Base-by-base conservation (phyloP, 2,329 filamentous ascomycete species). In the Dryadomyces quercus-mongolicae region DNA sequence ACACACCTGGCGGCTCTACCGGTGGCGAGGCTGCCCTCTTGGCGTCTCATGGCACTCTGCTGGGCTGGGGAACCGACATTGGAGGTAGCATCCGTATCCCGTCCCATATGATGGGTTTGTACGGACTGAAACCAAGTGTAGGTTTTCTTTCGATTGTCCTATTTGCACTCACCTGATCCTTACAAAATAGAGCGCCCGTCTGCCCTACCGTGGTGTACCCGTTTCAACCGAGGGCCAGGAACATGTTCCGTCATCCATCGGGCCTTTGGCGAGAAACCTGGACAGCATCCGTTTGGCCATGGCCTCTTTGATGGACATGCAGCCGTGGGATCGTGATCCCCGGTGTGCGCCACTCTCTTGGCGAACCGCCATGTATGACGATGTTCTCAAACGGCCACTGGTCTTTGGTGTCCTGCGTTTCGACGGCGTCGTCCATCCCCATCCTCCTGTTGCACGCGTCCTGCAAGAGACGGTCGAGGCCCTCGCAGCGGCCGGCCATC, bases 291-390 rank as follows among this genome's bases (percentile, higher is more conserved):
- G 73, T 34, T 64, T 86, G 1, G 54, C 51, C 1, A 72, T 81
- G 3, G 74, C 79, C 60, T 68, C 74, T 0, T 63, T 87, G 1
- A 66, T 88, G 1, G 71, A 69, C 10, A 73, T 74, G 20, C 60
- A 78, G 51, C 85, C 85, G 0, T 88, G 85, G 85, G 1, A 68
- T 76, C 57, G 71, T 72, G 85, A 88, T n/a, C 63, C 84, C 82
- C 0, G 68, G 81, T 1, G 81, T 82, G 0, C 67, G 79, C 81
- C 85, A n/a, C 70, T 88, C 0, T 84, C 84, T 0, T 89, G 58
- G 58, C 49, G 55, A 31, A 4, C 44, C 0, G 44, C 45, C n/a
- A 25, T 48, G 31, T 58, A 55, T 0, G 72, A 82, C 20, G 76
- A 71, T 0, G 62, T 78, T 0, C 67, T 79, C 42, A 58, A 0